Evolutionary conservation across 2,329 filamentous ascomycete species (phyloP).

Genomic region (Rachicladosporium sp.): DNA sequence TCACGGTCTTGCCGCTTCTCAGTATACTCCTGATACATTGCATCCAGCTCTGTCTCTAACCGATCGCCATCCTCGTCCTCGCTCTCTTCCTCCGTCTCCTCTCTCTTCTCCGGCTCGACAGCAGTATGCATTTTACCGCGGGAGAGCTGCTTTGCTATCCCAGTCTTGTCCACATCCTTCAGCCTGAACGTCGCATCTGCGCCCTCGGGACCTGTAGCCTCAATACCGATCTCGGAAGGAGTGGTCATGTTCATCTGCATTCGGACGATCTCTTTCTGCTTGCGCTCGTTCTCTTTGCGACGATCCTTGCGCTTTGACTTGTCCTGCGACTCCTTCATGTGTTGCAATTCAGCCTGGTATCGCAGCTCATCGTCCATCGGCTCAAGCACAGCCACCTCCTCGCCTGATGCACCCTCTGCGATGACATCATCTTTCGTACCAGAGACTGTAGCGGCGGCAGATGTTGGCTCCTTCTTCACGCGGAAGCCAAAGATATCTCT

Average conservation of each 20-base stretch:
- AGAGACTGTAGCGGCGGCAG: constrained; percentile 13
- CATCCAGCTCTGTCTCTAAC: constrained; percentile 74
- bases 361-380: constrained; percentile 90
- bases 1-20: constrained; percentile 68
- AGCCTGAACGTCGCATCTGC: constrained; percentile 68
- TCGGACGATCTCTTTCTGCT: constrained; percentile 85
- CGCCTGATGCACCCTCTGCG: constrained; percentile 31
- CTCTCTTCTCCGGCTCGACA: constrained; percentile 37
- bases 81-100: constrained; percentile 32
- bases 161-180: constrained; percentile 66
- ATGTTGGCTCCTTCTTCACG: constrained; percentile 50
- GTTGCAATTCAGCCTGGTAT: constrained; percentile 77
- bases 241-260: constrained; percentile 97
- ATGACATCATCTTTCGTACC: constrained; percentile 27
- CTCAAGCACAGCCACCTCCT: constrained; percentile 58
- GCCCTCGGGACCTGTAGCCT: constrained; percentile 45
- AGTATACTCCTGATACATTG: constrained; percentile 75
- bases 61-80: constrained; percentile 63
- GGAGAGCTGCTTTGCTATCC: constrained; percentile 52
- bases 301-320: constrained; percentile 70
- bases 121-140: constrained; percentile 68
- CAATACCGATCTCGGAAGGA: constrained; percentile 90
- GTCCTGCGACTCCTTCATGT: constrained; percentile 65
- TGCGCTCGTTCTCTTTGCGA: constrained; percentile 81
- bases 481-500: constrained; percentile 83